A percentile compares a stretch with the other conserved stretches of the same genome.
phyloP scores from a whole-genome alignment of 768 basidiomycete species.

The Agaricus subrufescens region DNA sequence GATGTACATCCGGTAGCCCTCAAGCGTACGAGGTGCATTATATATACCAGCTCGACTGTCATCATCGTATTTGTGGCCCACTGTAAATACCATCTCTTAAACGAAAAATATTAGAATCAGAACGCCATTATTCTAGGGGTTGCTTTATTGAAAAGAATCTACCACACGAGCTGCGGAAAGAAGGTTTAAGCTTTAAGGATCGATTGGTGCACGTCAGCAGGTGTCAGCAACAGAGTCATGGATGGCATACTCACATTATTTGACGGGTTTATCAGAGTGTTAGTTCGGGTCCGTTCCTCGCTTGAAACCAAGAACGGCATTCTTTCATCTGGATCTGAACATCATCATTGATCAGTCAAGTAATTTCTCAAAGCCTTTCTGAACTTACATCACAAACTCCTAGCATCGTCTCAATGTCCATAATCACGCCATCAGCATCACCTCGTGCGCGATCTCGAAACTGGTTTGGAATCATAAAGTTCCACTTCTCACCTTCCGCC shows the following conservation, averaged over 20 bases:
- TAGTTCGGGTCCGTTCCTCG: background rate
- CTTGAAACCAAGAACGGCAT: background rate
- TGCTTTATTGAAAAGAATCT: too few relatives aligned
- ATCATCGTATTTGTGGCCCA: too few relatives aligned
- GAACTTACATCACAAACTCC: constrained; percentile 31
- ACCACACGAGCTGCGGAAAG: too few relatives aligned
- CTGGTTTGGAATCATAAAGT: constrained; percentile 7
- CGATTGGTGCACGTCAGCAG: too few relatives aligned
- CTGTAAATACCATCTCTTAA: too few relatives aligned
- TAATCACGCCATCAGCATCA: constrained; percentile 31
- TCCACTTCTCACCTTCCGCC: background rate
- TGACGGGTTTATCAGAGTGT: background rate
- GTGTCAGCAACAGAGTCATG: background rate
- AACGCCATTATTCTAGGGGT: too few relatives aligned
- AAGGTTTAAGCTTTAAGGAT: too few relatives aligned
- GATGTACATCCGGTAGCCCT: constrained; percentile 23
- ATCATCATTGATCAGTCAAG: background rate
- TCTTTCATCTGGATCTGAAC: background rate
- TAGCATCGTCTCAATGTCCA: constrained; percentile 30
- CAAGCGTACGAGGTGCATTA: background rate
- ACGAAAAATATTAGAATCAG: too few relatives aligned
- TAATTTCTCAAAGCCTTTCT: background rate
- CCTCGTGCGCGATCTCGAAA: constrained; percentile 19
- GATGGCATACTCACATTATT: background rate
- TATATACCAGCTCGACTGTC: background rate